phyloP scores from a whole-genome alignment of 768 basidiomycete genomes.

The Auriculariales sp. region DNA sequence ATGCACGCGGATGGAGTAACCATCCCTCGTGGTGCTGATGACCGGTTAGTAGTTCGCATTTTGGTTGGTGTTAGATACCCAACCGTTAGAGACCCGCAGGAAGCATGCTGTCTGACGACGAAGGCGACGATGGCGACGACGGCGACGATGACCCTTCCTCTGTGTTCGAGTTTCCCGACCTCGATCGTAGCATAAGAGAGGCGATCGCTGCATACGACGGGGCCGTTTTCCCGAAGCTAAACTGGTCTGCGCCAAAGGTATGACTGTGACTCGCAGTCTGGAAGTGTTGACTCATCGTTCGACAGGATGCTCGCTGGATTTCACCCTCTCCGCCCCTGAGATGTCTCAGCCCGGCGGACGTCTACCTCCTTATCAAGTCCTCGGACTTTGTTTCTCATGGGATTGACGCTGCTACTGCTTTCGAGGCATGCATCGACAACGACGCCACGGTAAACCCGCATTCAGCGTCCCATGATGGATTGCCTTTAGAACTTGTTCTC shows the following conservation, averaged over 20 bases:
- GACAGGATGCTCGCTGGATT: slow-evolving; percentile 84
- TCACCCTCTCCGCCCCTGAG: slow-evolving; percentile 74
- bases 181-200: slow-evolving; percentile 58
- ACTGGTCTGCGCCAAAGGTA: slow-evolving; percentile 89
- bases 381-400: slow-evolving; percentile 84
- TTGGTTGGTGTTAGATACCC: slow-evolving; percentile 5
- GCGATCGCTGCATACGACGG: slow-evolving; percentile 48
- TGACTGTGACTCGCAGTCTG: slow-evolving; percentile 6
- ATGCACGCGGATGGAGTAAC: slow-evolving; percentile 75
- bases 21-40: slow-evolving; percentile 68
- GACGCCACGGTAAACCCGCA: slow-evolving; percentile 7
- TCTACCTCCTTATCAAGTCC: slow-evolving; percentile 84
- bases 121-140: slow-evolving; percentile 24
- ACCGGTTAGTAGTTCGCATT: slow-evolving; percentile 35
- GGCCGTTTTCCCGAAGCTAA: slow-evolving; percentile 89
- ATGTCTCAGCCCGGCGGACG: slow-evolving; percentile 78
- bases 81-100: slow-evolving; percentile 28
- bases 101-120: slow-evolving; percentile 47
- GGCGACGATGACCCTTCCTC: slow-evolving; percentile 16
- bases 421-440: slow-evolving; percentile 39
- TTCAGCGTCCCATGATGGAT: slow-evolving; percentile 28
- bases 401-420: slow-evolving; percentile 42
- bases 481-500: slow-evolving; percentile 59
- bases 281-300: not conserved
- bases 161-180: slow-evolving; percentile 60